Conservation (phyloP, 139 green algal genomes). For the Desmodesmus armatus region DNA sequence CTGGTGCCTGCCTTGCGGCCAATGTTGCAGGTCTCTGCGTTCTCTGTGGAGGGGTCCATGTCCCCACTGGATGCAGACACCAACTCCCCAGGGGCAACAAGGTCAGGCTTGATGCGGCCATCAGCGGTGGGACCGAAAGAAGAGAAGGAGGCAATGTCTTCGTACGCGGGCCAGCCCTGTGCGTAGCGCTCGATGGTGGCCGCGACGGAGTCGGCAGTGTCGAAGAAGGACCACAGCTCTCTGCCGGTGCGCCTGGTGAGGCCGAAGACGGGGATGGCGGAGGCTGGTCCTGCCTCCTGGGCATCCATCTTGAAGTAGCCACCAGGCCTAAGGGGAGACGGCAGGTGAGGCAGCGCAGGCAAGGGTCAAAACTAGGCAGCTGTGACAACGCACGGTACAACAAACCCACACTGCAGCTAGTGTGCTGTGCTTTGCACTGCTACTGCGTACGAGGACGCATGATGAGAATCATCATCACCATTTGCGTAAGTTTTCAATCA, state of each 20-base stretch:
- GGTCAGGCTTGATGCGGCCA: conserved; percentile 88
- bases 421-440: too few species aligned
- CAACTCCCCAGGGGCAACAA: conserved; percentile 82
- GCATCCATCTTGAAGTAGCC: conserved; percentile 69
- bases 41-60: background rate
- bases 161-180: conserved; percentile 54
- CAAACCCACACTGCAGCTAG: too few species aligned
- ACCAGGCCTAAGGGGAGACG: conserved; percentile 4
- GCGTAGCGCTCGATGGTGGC: conserved; percentile 13
- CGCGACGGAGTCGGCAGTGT: background rate
- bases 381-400: too few species aligned
- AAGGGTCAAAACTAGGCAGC: too few species aligned
- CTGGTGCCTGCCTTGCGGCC: conserved; percentile 74
- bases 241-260: conserved; percentile 50
- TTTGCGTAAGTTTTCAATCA: too few species aligned
- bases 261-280: conserved; percentile 53
- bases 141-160: conserved; percentile 72
- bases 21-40: background rate
- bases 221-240: conserved; percentile 39
- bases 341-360: too few species aligned
- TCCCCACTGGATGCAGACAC: conserved; percentile 43
- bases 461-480: too few species aligned
- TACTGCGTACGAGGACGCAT: too few species aligned
- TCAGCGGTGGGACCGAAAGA: conserved; percentile 82
- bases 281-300: conserved; percentile 20